phyloP scores from a whole-genome alignment of 129 eudicot genomes.

The Lactuca saligna region DNA sequence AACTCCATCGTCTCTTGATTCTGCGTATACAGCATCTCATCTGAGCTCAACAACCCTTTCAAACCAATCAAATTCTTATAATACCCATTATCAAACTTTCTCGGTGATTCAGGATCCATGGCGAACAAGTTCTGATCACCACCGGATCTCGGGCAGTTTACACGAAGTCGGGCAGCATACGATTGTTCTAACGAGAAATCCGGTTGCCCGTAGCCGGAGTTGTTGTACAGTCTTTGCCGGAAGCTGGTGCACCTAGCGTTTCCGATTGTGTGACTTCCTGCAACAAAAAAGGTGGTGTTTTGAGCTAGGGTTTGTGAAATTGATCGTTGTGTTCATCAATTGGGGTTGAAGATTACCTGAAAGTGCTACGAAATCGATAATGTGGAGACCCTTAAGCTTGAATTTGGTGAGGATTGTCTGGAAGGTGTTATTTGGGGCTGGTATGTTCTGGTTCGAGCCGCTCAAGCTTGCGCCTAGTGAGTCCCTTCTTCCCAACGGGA shows the following conservation, averaged over 20 bases:
- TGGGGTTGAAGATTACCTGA: slow-evolving; percentile 47
- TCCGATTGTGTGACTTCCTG: slow-evolving; percentile 94
- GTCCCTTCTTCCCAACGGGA: slow-evolving; percentile 94
- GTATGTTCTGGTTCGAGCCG: slow-evolving; percentile 89
- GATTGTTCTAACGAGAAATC: slow-evolving; percentile 55
- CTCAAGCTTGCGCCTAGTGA: slow-evolving; percentile 73
- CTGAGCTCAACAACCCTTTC: slow-evolving; percentile 80
- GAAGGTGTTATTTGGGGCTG: slow-evolving; percentile 95
- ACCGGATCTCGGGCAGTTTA: slow-evolving; percentile 71
- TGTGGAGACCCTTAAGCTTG: slow-evolving; percentile 69
- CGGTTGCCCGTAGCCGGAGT: slow-evolving; percentile 61
- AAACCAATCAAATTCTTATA: slow-evolving; percentile 73
- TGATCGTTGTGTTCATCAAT: background rate
- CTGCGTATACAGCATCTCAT: slow-evolving; percentile 71
- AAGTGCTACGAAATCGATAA: slow-evolving; percentile 79
- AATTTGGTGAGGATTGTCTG: slow-evolving; percentile 89
- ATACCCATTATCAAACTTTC: slow-evolving; percentile 73
- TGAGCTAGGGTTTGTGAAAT: background rate
- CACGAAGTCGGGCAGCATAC: slow-evolving; percentile 58
- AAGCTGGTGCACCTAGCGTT: slow-evolving; percentile 79
- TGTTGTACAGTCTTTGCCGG: slow-evolving; percentile 92
- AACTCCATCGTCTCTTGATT: slow-evolving; percentile 50
- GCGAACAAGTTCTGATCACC: slow-evolving; percentile 79
- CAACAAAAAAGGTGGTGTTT: slow-evolving; percentile 4
- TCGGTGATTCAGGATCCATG: slow-evolving; percentile 64